Evolutionary conservation across 2,329 filamentous ascomycete species (phyloP).

Genomic region (Sclerotiophoma versabilis): DNA sequence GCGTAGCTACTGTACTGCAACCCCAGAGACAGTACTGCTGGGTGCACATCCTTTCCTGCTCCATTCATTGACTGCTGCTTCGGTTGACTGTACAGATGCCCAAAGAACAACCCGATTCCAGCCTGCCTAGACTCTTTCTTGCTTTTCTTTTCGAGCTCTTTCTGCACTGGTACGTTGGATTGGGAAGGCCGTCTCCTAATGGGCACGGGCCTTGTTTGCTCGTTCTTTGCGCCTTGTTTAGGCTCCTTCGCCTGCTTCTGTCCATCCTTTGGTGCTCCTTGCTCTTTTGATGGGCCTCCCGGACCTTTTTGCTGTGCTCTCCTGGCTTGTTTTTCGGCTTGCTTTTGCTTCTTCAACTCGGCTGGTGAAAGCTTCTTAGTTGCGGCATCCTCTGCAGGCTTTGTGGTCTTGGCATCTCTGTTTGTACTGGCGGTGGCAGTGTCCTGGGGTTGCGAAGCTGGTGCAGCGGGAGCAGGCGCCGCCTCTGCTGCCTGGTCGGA

Average conservation of each 20-base stretch:
- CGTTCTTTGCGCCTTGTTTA: slow-evolving; percentile 44
- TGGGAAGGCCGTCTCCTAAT: slow-evolving; percentile 44
- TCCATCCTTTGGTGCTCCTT: slow-evolving; percentile 36
- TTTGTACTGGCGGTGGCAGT: slow-evolving; percentile 25
- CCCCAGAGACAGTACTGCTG: slow-evolving; percentile 81
- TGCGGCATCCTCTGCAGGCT: slow-evolving; percentile 26
- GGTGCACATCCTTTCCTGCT: slow-evolving; percentile 77
- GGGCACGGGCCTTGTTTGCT: slow-evolving; percentile 42
- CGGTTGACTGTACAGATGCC: slow-evolving; percentile 80
- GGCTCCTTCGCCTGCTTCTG: slow-evolving; percentile 48
- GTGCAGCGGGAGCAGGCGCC: slow-evolving; percentile 18
- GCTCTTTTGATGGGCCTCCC: slow-evolving; percentile 43
- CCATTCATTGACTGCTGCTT: slow-evolving; percentile 68
- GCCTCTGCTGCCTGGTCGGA: slow-evolving; percentile 33
- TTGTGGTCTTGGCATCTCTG: slow-evolving; percentile 31
- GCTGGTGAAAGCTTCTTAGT: slow-evolving; percentile 71
- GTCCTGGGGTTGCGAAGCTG: slow-evolving; percentile 22
- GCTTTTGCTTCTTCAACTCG: slow-evolving; percentile 85
- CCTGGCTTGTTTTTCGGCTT: slow-evolving; percentile 89
- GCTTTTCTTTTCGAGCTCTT: slow-evolving; percentile 42
- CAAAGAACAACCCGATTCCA: slow-evolving; percentile 67
- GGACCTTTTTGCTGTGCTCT: slow-evolving; percentile 72
- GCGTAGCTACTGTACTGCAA: slow-evolving; percentile 90
- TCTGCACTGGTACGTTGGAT: slow-evolving; percentile 34
- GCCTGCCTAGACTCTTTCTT: slow-evolving; percentile 60